Evolutionary conservation across 108 stramenopile genomes (phyloP).

Genomic region (Epipyxis sp.): DNA sequence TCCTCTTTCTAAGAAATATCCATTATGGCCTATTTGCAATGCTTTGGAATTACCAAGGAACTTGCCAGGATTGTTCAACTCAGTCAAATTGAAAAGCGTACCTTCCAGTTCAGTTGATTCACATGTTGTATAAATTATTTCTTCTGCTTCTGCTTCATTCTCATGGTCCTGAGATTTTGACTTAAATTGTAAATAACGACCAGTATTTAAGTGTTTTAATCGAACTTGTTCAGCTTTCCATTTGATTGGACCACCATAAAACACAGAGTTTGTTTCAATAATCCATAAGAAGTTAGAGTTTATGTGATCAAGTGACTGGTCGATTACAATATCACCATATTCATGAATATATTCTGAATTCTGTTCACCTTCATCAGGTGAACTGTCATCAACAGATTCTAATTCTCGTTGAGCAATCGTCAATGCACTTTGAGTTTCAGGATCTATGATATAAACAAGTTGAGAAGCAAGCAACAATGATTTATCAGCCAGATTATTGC

Average conservation of each 20-base stretch:
- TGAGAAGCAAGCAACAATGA: neutral
- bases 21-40: constrained; percentile 12
- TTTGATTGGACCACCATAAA: constrained; percentile 13
- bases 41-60: constrained; percentile 26
- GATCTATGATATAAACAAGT: constrained; percentile 27
- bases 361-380: neutral
- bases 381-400: neutral
- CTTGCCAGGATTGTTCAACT: constrained; percentile 8
- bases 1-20: neutral
- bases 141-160: neutral
- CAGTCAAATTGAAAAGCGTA: constrained; percentile 10
- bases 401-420: neutral
- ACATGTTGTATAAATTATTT: too few species aligned
- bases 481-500: neutral
- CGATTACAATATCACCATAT: neutral
- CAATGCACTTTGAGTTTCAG: constrained; percentile 1
- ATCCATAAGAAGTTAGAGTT: constrained; percentile 33
- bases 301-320: neutral
- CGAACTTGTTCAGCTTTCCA: constrained; percentile 36
- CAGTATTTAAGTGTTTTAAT: constrained; percentile 36
- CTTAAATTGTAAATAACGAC: constrained; percentile 22
- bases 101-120: neutral
- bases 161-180: neutral
- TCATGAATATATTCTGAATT: neutral
- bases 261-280: constrained; percentile 25